Conservation (phyloP, 208 protist species). For the Acanthamoeba culbertsoni region DNA sequence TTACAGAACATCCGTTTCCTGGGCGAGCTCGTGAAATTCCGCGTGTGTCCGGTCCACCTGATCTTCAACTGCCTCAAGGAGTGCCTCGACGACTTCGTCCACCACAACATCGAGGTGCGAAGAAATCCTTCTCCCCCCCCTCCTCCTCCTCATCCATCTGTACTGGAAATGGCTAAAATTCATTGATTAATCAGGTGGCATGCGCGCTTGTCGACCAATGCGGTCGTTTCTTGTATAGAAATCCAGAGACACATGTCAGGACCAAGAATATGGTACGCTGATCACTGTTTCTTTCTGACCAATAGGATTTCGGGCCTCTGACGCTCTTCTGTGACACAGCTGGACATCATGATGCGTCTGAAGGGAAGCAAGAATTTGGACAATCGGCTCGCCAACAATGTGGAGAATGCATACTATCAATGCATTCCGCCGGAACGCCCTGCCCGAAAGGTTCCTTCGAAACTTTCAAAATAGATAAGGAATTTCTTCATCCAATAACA, state of each 20-base stretch:
- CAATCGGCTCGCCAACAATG: slow-evolving; percentile 57
- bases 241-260: slow-evolving; percentile 67
- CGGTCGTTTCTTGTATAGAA: slow-evolving; percentile 79
- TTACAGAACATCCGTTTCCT: slow-evolving; percentile 77
- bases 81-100: slow-evolving; percentile 81
- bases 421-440: slow-evolving; percentile 67
- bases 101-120: slow-evolving; percentile 81
- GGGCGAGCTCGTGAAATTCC: slow-evolving; percentile 81
- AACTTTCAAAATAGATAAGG: not conserved
- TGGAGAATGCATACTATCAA: slow-evolving; percentile 78
- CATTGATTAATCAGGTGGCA: slow-evolving; percentile 65
- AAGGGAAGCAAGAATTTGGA: slow-evolving; percentile 77
- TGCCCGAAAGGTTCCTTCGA: not conserved
- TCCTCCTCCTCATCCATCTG: not conserved
- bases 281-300: not conserved
- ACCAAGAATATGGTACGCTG: slow-evolving; percentile 72
- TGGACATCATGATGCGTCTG: slow-evolving; percentile 76
- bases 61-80: slow-evolving; percentile 74
- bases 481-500: not conserved
- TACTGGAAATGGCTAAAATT: not conserved
- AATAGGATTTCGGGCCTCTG: no score
- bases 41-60: slow-evolving; percentile 42
- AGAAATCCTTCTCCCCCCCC: not conserved
- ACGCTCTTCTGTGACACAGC: not conserved
- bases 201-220: slow-evolving; percentile 80